Percentiles rank a stretch among this genome's conserved stretches.
Conservation (phyloP, 2,329 filamentous ascomycete species). For the Sporothrix protearum region DNA sequence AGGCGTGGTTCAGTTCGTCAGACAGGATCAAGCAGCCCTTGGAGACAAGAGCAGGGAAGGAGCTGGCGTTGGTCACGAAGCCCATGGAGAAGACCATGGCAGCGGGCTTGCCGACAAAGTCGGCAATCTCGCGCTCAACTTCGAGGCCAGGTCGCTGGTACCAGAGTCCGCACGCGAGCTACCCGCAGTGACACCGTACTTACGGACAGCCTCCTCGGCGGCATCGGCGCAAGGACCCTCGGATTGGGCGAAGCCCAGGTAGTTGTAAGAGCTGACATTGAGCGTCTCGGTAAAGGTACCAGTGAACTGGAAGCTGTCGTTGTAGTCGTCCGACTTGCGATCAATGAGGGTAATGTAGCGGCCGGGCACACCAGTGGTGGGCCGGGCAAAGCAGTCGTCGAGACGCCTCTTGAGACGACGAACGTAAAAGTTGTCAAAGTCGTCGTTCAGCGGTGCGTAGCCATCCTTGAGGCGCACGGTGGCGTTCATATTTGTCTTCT, state of each 20-base stretch:
- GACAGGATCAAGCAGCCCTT: conserved; percentile 95
- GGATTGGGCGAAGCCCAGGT: conserved; percentile 95
- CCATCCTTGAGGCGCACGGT: conserved; percentile 80
- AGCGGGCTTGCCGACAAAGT: conserved; percentile 89
- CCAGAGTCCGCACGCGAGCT: conserved; percentile 81
- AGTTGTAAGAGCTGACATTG: conserved; percentile 99
- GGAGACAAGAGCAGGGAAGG: conserved; percentile 86
- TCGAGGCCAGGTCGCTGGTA: conserved; percentile 84
- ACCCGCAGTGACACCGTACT: conserved; percentile 77
- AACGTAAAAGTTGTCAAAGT: conserved; percentile 99
- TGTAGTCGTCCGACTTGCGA: conserved; percentile 86
- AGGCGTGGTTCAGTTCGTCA: conserved; percentile 96
- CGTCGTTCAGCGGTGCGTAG: conserved; percentile 91
- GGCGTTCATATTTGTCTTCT: conserved; percentile 74
- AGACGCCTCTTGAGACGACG: conserved; percentile 88
- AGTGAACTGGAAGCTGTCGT: conserved; percentile 81
- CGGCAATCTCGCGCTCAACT: conserved; percentile 83
- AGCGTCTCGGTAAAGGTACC: conserved; percentile 91
- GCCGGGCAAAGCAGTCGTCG: conserved; percentile 93
- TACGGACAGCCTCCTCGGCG: conserved; percentile 78
- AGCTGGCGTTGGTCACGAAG: conserved; percentile 89
- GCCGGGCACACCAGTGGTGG: conserved; percentile 88
- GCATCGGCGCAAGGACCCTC: conserved; percentile 94
- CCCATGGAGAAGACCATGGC: conserved; percentile 99
- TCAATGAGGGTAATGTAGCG: conserved; percentile 91